A percentile compares a stretch with the other conserved stretches of the same genome.
Conservation (phyloP, 2,329 filamentous ascomycete genomes). For the Curvularia spicifera region DNA sequence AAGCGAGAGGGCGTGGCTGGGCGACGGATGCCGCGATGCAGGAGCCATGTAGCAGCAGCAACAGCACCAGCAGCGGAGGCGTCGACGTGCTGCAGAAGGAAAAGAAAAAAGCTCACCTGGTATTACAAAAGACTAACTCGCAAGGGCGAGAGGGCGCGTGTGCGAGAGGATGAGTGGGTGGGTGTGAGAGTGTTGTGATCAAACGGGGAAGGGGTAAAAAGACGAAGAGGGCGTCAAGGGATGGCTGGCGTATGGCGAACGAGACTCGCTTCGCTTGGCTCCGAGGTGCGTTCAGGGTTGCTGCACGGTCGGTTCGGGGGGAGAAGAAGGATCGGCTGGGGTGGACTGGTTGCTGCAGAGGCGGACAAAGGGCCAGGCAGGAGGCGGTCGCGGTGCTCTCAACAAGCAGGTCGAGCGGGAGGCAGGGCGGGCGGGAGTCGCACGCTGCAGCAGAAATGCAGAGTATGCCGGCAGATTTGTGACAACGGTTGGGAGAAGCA, state of each 20-base stretch:
- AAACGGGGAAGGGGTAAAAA: conserved; percentile 13
- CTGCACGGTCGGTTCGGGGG: conserved; percentile 38
- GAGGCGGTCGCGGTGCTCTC: conserved; percentile 8
- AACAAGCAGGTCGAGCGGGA: conserved; percentile 21
- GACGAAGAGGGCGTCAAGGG: conserved; percentile 30
- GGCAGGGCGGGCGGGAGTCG: conserved; percentile 23
- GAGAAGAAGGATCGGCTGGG: conserved; percentile 23
- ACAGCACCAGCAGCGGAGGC: background rate
- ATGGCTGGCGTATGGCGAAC: conserved; percentile 37
- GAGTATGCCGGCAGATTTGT: conserved; percentile 24
- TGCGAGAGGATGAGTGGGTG: background rate
- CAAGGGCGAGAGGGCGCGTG: conserved; percentile 11
- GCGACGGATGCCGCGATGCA: conserved; percentile 14
- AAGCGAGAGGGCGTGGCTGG: conserved; percentile 1
- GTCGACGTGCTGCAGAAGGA: too few species aligned
- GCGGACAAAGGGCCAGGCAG: conserved; percentile 1
- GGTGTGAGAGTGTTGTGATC: conserved; percentile 2
- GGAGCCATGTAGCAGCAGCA: background rate
- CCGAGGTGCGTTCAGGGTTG: conserved; percentile 30
- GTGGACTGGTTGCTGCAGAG: background rate
- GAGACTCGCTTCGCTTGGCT: conserved; percentile 44
- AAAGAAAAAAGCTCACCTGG: conserved; percentile 35
- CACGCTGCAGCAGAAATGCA: conserved; percentile 33
- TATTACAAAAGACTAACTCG: conserved; percentile 28
- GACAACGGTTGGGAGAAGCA: conserved; percentile 21